Evolutionary conservation across 352 stramenopile species (phyloP).

Genomic region (Pythium sukuiense): DNA sequence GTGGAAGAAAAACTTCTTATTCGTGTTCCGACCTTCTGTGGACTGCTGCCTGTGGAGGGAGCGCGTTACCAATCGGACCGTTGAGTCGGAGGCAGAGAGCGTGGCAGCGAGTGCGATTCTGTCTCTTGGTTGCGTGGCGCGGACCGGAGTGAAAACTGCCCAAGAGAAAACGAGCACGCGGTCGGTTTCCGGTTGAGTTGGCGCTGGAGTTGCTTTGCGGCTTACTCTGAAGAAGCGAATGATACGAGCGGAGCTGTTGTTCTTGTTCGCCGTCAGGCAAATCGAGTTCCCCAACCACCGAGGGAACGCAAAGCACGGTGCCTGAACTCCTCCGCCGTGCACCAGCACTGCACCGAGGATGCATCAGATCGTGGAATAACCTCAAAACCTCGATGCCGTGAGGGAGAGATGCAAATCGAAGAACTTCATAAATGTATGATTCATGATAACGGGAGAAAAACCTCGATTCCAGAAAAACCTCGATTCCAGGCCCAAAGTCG

Average conservation of each 20-base stretch:
- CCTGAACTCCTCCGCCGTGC: constrained; percentile 17
- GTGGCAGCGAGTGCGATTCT: background rate
- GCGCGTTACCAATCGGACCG: constrained; percentile 8
- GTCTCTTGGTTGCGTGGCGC: background rate
- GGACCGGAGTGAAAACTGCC: background rate
- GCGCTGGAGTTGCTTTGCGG: background rate
- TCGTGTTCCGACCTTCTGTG: constrained; percentile 18
- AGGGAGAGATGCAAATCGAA: background rate
- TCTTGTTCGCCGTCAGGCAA: background rate
- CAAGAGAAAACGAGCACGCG: too few relatives aligned
- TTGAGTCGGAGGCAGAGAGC: constrained; percentile 1
- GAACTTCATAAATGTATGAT: constrained; percentile 1
- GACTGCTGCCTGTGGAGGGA: background rate
- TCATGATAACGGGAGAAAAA: background rate
- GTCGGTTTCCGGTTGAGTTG: background rate
- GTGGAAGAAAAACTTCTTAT: constrained; percentile 21
- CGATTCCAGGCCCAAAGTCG: background rate
- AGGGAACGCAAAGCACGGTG: constrained; percentile 26
- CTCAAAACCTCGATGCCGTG: constrained; percentile 19
- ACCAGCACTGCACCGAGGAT: constrained; percentile 12
- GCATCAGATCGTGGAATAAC: constrained; percentile 9
- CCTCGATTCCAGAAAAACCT: background rate
- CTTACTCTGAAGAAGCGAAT: background rate
- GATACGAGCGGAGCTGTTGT: too few relatives aligned
- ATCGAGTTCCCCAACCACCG: constrained; percentile 22